Percentiles rank a stretch among this genome's conserved stretches.
Evolutionary conservation across 129 eudicot species (phyloP).

Genomic region (Scalesia atractyloides): DNA sequence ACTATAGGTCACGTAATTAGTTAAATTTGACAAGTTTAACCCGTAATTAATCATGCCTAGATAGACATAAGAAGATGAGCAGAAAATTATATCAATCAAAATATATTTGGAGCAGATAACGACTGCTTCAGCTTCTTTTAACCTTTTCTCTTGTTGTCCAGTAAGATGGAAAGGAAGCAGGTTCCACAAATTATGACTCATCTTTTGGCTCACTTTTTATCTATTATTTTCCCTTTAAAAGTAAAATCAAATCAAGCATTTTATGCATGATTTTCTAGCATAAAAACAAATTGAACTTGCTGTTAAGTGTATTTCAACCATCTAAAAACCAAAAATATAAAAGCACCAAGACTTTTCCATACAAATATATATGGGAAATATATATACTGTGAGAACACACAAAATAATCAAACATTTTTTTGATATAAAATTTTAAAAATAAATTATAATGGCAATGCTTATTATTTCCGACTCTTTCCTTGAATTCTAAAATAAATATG

Average conservation of each 20-base stretch:
- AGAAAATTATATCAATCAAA: background rate
- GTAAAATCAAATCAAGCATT: slow-evolving; percentile 10
- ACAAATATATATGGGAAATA: too few species aligned
- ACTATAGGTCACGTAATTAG: too few species aligned
- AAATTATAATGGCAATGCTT: too few species aligned
- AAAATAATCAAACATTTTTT: too few species aligned
- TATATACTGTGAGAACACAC: too few species aligned
- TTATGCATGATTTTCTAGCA: slow-evolving; percentile 4
- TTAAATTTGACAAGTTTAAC: too few species aligned
- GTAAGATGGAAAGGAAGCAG: slow-evolving; percentile 24
- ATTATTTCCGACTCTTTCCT: too few species aligned
- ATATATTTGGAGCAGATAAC: background rate
- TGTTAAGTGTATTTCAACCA: background rate
- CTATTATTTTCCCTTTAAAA: slow-evolving; percentile 16
- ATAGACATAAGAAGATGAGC: background rate
- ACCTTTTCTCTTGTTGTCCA: slow-evolving; percentile 27
- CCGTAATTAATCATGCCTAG: too few species aligned
- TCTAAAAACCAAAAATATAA: background rate
- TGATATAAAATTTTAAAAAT: too few species aligned
- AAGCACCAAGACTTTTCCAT: too few species aligned
- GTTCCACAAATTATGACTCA: slow-evolving; percentile 44
- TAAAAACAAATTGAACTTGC: background rate
- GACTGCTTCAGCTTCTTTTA: slow-evolving; percentile 22
- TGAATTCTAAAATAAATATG: too few species aligned
- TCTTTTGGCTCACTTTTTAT: slow-evolving; percentile 30